Percentiles rank a stretch among this genome's conserved stretches.
Conservation (phyloP, 108 stramenopile genomes). For the Discostella stelligeroides region DNA sequence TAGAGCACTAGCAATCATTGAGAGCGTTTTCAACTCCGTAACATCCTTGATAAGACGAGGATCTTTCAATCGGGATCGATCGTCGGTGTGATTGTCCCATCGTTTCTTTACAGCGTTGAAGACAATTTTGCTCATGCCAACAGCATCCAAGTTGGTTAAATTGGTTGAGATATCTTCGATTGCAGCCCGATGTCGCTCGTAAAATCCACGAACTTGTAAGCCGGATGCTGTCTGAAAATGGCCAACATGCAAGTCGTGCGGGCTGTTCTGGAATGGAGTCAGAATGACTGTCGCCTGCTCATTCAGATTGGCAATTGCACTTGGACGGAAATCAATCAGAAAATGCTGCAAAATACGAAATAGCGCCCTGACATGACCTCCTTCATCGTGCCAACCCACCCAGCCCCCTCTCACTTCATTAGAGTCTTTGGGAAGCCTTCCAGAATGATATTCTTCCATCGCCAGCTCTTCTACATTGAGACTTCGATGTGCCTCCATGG, state of each 20-base stretch:
- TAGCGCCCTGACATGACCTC: conserved; percentile 67
- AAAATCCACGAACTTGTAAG: conserved; percentile 51
- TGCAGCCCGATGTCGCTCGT: conserved; percentile 44
- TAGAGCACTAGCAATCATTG: conserved; percentile 71
- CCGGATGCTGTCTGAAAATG: conserved; percentile 14
- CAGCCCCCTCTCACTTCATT: conserved; percentile 50
- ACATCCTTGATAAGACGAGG: conserved; percentile 58
- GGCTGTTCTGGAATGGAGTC: conserved; percentile 81
- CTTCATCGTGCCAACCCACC: conserved; percentile 87
- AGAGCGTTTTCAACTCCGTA: conserved; percentile 63
- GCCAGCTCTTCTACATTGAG: conserved; percentile 88
- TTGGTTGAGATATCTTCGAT: conserved; percentile 61
- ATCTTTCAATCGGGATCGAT: conserved; percentile 37
- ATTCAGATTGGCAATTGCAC: neutral
- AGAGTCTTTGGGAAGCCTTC: conserved; percentile 54
- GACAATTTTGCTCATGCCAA: conserved; percentile 58
- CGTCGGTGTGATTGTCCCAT: conserved; percentile 32
- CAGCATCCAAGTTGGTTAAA: conserved; percentile 38
- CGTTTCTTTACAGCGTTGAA: conserved; percentile 52
- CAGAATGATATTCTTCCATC: conserved; percentile 69
- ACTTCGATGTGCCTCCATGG: conserved; percentile 31
- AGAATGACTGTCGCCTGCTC: conserved; percentile 56
- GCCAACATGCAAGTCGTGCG: conserved; percentile 85
- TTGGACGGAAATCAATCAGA: neutral
- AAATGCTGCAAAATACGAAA: conserved; percentile 65